A percentile compares a stretch with the other conserved stretches of the same genome.
These are phyloP conservation scores for Neofusicoccum ribis DNA, from an alignment of 2,329 filamentous ascomycete species.

Conservation along the genomic window DNA sequence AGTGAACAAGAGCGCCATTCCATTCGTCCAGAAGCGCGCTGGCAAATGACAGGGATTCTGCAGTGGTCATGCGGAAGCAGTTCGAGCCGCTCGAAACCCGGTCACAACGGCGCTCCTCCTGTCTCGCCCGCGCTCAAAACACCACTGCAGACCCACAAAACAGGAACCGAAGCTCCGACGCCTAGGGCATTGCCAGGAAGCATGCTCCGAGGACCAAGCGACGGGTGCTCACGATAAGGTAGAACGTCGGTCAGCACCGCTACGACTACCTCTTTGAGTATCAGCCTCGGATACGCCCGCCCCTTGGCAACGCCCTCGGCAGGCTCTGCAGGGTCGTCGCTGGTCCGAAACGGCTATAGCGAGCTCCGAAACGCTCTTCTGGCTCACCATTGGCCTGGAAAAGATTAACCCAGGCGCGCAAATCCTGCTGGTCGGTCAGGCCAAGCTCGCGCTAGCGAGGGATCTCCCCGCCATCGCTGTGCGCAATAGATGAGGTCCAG, in stretches of 20 bases:
- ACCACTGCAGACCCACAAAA: neutral
- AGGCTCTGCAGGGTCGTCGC: neutral
- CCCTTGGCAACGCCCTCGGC: constrained; percentile 1
- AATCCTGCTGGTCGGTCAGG: neutral
- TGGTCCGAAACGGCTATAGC: neutral
- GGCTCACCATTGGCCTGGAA: neutral
- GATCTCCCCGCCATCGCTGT: neutral
- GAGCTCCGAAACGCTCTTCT: neutral
- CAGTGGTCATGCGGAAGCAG: neutral
- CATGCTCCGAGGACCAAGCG: neutral
- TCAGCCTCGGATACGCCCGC: constrained; percentile 11
- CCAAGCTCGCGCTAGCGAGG: neutral
- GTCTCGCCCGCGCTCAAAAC: no score
- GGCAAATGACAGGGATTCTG: neutral
- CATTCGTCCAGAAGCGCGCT: neutral
- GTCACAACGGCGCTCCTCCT: no score
- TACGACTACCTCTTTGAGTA: neutral
- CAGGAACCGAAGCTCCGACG: neutral
- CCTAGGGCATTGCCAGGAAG: neutral
- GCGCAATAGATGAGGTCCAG: constrained; percentile 1
- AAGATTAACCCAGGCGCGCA: neutral
- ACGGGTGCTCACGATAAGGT: neutral
- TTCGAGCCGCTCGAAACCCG: neutral
- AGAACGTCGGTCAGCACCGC: neutral
- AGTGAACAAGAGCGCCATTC: neutral